Evolutionary conservation across 345 rosid species (phyloP), one percentile per base, ranked within the genome.

Genomic region (Euphorbia lathyris): DNA sequence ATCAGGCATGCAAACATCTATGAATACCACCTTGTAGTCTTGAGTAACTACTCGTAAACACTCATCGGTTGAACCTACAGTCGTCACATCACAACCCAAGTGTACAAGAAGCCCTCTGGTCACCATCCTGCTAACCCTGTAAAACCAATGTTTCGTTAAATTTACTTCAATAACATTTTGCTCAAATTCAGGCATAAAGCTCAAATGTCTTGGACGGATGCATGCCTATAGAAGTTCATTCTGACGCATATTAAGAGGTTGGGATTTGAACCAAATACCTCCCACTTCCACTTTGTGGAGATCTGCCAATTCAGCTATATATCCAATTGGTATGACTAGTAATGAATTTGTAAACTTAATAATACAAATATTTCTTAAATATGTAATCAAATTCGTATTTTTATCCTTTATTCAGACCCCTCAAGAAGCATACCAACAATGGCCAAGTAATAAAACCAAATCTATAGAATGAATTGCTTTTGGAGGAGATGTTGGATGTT

Each of bases 1-100:
- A 70, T 89, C 86, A 3, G 86, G 86, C 76, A 62, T 58, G 72
- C 91, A 82, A 1, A 88, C 77, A 23, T 96, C 97, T 90, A 96
- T 75, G 69, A 92, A 86, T 11, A 90, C 86, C 65, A 96, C 89
- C 85, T 83, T 86, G 88, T 92, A 87, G n/a, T 90, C 95, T 23
- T 75, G 83, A 30, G 94, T 81, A 56, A 89, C 82, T 19, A 76
- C 76, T 27, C 64, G 86, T 63, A 92, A 80, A 72, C 94, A 96
- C 69, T 92, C 99, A 0, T 89, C 92, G 0, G 76, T 70, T 4
- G 99, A 90, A 76, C 91, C 72, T 22, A 82, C 98, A 3, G 85
- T 85, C 13, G 79, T 85, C 70, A 92, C 98, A 29, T 96, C 95
- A 72, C 98, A 96, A 50, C 99, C 98, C 62, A 92, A 83, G 79